Percentiles rank a stretch among this genome's conserved stretches.
Evolutionary conservation across 2,329 filamentous ascomycete genomes (phyloP).

Genomic region (Paracoccidioides brasiliensis): DNA sequence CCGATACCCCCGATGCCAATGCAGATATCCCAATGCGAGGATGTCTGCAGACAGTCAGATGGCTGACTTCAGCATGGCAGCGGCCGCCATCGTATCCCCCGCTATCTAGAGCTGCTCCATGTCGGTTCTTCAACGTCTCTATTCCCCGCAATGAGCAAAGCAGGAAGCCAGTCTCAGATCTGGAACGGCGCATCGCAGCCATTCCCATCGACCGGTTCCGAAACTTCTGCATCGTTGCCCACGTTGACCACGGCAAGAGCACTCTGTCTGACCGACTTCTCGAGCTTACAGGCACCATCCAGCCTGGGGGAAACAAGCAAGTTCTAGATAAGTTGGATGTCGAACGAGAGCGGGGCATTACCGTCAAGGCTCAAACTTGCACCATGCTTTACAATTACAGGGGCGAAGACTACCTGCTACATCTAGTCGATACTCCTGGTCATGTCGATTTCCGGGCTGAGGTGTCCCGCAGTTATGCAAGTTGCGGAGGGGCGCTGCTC

Average conservation of each 20-base stretch:
- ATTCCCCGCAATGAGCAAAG: conserved; percentile 7
- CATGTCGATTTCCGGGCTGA: conserved; percentile 97
- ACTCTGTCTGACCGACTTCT: conserved; percentile 86
- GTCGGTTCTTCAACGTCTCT: conserved; percentile 23
- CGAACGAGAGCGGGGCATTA: conserved; percentile 89
- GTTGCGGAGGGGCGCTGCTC: conserved; percentile 81
- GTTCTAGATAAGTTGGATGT: conserved; percentile 95
- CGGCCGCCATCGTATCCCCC: conserved; percentile 17
- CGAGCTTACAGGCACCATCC: conserved; percentile 87
- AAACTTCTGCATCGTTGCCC: conserved; percentile 97
- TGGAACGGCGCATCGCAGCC: conserved; percentile 44
- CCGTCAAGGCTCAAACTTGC: conserved; percentile 96
- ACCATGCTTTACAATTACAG: conserved; percentile 89
- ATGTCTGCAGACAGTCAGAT: conserved; percentile 35
- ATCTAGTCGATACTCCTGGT: conserved; percentile 91
- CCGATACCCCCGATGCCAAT: conserved; percentile 5
- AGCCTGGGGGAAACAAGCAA: conserved; percentile 79
- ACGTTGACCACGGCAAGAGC: conserved; percentile 97
- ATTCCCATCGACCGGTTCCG: conserved; percentile 47
- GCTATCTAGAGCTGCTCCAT: not conserved
- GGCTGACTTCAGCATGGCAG: conserved; percentile 30
- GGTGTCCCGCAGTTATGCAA: conserved; percentile 89
- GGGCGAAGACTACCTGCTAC: conserved; percentile 79
- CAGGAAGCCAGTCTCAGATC: conserved; percentile 29
- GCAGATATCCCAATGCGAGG: conserved; percentile 31